Conservation (phyloP, 306 rosid species). For the Ceratonia siliqua region DNA sequence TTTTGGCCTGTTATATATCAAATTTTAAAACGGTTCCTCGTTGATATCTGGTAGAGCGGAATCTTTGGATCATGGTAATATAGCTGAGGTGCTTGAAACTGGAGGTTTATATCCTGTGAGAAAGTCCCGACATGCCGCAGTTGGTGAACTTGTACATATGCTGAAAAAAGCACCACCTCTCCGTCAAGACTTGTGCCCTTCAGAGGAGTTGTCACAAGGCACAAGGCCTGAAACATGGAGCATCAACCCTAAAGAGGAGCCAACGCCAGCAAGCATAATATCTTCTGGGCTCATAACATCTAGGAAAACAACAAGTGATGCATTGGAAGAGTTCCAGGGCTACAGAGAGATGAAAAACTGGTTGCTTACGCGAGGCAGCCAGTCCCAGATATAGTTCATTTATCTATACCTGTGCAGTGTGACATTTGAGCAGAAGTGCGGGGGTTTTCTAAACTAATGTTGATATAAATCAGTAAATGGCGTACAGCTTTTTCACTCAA, state of each 20-base stretch:
- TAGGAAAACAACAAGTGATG: conserved; percentile 72
- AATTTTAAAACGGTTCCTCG: conserved; percentile 17
- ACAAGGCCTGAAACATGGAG: conserved; percentile 39
- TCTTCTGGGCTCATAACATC: conserved; percentile 43
- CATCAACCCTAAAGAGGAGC: conserved; percentile 39
- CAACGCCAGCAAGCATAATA: conserved; percentile 39
- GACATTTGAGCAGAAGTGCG: not conserved
- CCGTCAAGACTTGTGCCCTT: conserved; percentile 54
- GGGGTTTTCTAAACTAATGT: conserved; percentile 1
- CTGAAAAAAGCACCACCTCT: conserved; percentile 82
- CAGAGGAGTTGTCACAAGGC: conserved; percentile 36
- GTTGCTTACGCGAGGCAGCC: conserved; percentile 49
- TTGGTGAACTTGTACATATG: conserved; percentile 77
- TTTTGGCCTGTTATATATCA: not conserved
- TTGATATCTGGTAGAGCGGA: conserved; percentile 51
- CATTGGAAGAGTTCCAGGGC: conserved; percentile 78
- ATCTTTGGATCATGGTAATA: conserved; percentile 53
- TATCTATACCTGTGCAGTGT: conserved; percentile 16
- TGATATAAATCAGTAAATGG: conserved; percentile 23
- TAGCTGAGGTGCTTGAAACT: conserved; percentile 49
- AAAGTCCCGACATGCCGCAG: conserved; percentile 81
- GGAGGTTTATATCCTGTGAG: conserved; percentile 62
- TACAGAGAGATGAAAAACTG: conserved; percentile 70
- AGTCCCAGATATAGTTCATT: conserved; percentile 38
- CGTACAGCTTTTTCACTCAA: conserved; percentile 28